Evolutionary conservation across 1,139 yeast species (phyloP), one percentile per base, ranked within the genome.

Genomic region (Saccharomyces hybrid): DNA sequence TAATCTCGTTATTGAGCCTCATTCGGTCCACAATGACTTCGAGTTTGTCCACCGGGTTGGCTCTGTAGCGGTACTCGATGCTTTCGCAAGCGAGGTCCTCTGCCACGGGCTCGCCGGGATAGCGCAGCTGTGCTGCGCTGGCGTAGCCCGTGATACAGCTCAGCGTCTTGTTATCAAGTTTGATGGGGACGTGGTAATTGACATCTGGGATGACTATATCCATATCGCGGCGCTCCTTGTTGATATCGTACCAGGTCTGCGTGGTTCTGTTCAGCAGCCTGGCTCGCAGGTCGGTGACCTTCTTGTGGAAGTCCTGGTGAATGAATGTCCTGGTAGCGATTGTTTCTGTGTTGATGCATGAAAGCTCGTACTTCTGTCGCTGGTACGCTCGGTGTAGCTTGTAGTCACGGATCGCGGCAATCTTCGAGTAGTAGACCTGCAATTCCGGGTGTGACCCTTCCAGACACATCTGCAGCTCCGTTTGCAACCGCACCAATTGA

Each of bases 371-470:
- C 59, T 82, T 79, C 60, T 88, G 84, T 55, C 83, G 79, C 61
- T 82, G 78, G 61, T 84, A 80, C 34, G 95, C 90, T 56, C 84
- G 76, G 55, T 76, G 77, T 50, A 90, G 72, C 67, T 85, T 85
- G 56, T 82, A 84, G 63, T 85, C 88, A 57, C 88, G 81, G 57
- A 83, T 80, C 47, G 81, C 79, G 57, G 86, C 85, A 57, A 91
- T 84, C 68, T 84, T 86, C 57, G 80, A 81, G 66, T 88, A 86
- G 47, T 83, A 80, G 42, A 75, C 69, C 57, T 79, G 79, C 55
- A 84, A 72, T 64, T 91, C 96, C 0, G 98, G 98, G 69, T 93
- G 99, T 25, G 90, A 81, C 6, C 96, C 97, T 61, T 85, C 88
- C 34, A 85, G 75, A 71, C 98, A 91, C 76, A 91, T 80, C 64